Conservation (phyloP, 257 asterid species). For the Catharanthus roseus region DNA sequence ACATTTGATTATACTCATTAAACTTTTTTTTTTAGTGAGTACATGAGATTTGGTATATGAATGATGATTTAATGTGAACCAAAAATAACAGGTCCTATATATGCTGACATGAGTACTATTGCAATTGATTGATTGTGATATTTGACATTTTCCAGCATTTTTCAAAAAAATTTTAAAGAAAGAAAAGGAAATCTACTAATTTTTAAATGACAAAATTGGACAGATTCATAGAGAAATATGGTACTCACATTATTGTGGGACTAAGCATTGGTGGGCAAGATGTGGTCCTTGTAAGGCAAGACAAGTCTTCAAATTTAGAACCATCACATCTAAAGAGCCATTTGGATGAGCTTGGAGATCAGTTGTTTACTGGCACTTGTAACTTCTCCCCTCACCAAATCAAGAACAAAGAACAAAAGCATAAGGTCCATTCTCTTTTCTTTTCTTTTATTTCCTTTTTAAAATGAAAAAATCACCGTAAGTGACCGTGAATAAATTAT, state of each 20-base stretch:
- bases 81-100: no score
- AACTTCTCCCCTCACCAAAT: slow-evolving; percentile 47
- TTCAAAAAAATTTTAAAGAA: no score
- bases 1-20: no score
- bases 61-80: no score
- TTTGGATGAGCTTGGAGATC: slow-evolving; percentile 76
- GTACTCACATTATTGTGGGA: slow-evolving; percentile 91
- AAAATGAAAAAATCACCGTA: no score
- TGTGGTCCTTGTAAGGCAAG: slow-evolving; percentile 70
- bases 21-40: no score
- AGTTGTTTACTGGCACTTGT: slow-evolving; percentile 66
- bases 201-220: slow-evolving; percentile 22
- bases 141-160: neutral
- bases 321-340: slow-evolving; percentile 72
- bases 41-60: no score
- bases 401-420: slow-evolving; percentile 41
- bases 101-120: neutral
- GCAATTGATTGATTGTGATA: neutral
- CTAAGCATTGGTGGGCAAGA: slow-evolving; percentile 90
- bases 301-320: slow-evolving; percentile 56
- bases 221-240: slow-evolving; percentile 93
- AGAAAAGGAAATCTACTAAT: no score
- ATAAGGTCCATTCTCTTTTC: slow-evolving; percentile 37
- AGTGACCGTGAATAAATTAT: no score
- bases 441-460: no score